Evolutionary conservation across 805 yeast genomes (phyloP), one percentile per base, ranked within the genome.

Genomic region (Millerozyma miso): DNA sequence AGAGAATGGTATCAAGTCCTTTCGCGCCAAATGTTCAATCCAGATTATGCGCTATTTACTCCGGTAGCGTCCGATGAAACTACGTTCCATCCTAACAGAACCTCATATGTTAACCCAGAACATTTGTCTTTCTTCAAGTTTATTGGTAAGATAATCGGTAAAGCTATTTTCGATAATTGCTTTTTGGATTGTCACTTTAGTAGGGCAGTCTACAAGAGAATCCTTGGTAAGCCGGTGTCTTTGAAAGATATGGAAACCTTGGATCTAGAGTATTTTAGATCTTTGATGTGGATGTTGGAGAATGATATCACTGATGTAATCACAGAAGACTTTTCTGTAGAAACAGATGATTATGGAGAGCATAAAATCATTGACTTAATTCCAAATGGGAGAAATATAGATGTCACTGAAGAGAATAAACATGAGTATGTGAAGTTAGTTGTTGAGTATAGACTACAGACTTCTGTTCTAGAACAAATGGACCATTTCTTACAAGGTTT

Each of bases 1-100:
- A 74, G 99, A 56, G 99, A 93, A 61, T 93, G 99, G 99, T 90
- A 84, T 56, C 97, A 90, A 59, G 96, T 90, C 4, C 65, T 93
- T 37, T 82, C 97, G 0, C 74, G 97, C 48, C 97, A 91, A 60
- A 90, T 93, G 88, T 88, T 93, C 67, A 89, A 91, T 59, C 95
- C 98, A 0, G 96, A 88, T 55, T 89, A 89, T 66, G 97, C 96
- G 0, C 67, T 93, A 48, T 93, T 91, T 59, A 73, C 85, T 1
- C 96, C 98, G 0, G 96, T 89, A 35, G 86, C 95, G 0, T 79
- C 95, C 5, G 98, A 91, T 55, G 83, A 83, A 49, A 88, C 96
- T 0, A 88, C 97, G 0, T 93, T 89, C 74, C 97, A 91, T 62
- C 97, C 99, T 2, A 91, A 91, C 58, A 71, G 97, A 48, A 83